Percentiles rank a stretch among this genome's conserved stretches.
phyloP scores from a whole-genome alignment of 2,329 filamentous ascomycete species.

The Aspergillus persii region DNA sequence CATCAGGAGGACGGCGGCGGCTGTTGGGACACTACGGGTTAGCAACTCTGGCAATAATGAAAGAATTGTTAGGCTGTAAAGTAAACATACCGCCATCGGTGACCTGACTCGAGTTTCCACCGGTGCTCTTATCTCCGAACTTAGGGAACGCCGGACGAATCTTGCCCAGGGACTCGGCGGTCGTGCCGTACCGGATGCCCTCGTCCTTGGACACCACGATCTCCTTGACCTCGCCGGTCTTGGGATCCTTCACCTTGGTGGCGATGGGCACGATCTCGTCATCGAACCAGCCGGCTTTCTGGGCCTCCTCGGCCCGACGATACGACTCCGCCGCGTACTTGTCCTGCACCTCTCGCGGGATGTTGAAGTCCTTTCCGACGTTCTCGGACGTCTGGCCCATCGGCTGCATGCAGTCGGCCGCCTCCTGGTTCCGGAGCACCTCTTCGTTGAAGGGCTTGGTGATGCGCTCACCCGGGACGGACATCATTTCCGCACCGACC shows the following conservation, averaged over 20 bases:
- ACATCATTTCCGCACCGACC: conserved; percentile 88
- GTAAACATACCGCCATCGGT: conserved; percentile 73
- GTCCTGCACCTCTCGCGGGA: conserved; percentile 78
- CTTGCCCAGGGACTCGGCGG: conserved; percentile 76
- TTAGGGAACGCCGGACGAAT: conserved; percentile 87
- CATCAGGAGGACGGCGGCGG: conserved; percentile 87
- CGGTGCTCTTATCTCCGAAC: conserved; percentile 82
- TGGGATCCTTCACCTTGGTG: conserved; percentile 77
- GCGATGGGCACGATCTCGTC: conserved; percentile 92
- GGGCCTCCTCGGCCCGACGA: conserved; percentile 79
- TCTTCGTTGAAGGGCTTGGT: conserved; percentile 73
- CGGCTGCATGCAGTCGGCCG: conserved; percentile 81
- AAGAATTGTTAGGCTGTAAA: background rate
- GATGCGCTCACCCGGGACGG: conserved; percentile 66
- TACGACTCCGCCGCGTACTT: conserved; percentile 83
- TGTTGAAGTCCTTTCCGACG: conserved; percentile 84
- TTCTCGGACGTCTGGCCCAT: conserved; percentile 99
- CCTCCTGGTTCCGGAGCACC: conserved; percentile 72
- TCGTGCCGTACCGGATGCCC: conserved; percentile 87
- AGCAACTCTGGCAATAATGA: conserved; percentile 7
- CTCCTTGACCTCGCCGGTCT: conserved; percentile 73
- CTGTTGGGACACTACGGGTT: conserved; percentile 37
- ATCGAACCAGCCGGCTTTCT: conserved; percentile 86
- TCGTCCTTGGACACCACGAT: conserved; percentile 83
- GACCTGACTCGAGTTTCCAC: conserved; percentile 91